Percentiles rank a stretch among this genome's conserved stretches.
Evolutionary conservation across 441 rosid genomes (phyloP).

Genomic region (Manihot esculenta): DNA sequence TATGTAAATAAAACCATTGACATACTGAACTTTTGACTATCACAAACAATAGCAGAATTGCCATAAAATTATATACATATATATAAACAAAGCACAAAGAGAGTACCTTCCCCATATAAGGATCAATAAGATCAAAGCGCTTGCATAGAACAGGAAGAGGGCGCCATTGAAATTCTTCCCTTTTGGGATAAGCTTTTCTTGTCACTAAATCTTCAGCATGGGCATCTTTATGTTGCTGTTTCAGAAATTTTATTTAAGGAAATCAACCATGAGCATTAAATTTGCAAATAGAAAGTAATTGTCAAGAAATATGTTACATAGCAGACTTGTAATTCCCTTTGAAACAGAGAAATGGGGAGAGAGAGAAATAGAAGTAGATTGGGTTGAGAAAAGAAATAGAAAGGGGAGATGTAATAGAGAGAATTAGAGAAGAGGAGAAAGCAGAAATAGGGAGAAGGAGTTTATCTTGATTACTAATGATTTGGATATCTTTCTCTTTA

Average conservation of each 20-base stretch:
- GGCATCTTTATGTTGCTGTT: constrained; percentile 55
- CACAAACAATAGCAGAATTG: constrained; percentile 1
- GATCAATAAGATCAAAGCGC: constrained; percentile 96
- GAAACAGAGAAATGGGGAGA: too few species aligned
- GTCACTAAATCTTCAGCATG: constrained; percentile 47
- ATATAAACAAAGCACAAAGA: neutral
- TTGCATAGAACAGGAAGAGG: constrained; percentile 90
- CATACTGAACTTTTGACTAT: neutral
- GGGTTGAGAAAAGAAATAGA: too few species aligned
- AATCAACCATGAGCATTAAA: constrained; percentile 18
- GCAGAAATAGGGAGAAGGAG: too few species aligned
- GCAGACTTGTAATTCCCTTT: too few species aligned
- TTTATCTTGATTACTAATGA: too few species aligned
- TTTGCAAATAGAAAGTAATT: constrained; percentile 16
- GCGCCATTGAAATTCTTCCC: constrained; percentile 96
- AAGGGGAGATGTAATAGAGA: too few species aligned
- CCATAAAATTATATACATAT: neutral
- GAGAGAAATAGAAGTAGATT: too few species aligned
- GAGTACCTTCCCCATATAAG: constrained; percentile 90
- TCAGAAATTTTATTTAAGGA: constrained; percentile 22
- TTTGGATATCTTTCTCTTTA: too few species aligned
- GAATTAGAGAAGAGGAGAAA: too few species aligned
- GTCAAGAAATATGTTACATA: too few species aligned
- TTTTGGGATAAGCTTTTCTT: constrained; percentile 59
- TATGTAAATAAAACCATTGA: neutral